Base-by-base conservation (phyloP, 2,329 filamentous ascomycete species). In the Fusarium nelsonii region DNA sequence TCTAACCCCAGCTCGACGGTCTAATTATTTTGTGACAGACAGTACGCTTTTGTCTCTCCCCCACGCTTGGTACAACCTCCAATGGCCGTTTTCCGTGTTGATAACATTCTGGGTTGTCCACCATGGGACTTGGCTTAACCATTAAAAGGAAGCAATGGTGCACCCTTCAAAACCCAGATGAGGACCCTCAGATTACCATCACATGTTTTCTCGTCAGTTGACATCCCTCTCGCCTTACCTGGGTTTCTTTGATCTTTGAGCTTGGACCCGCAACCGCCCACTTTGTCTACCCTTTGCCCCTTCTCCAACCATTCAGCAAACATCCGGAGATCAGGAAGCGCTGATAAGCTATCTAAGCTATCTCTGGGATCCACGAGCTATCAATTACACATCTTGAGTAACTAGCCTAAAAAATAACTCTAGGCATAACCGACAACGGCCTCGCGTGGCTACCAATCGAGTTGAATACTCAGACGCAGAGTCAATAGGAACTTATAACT, bases 331-430 rank as follows among this genome's bases (percentile, higher is more conserved):
- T 71, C 37, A 55, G 52, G 36, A 55, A 55, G 43, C 48, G 37
- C 69, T 73, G 73, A 74, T 74, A 74, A 74, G 73, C 71, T 73
- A 73, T 73, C 73, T 74, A 74, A 74, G 72, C 72, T 73, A 73
- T 73, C 73, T 74, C 41, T 56, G 32, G 28, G 58, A 58, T 65
- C 60, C 63, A 72, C 30, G 51, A 65, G 49, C 58, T 71, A 65
- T 71, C 69, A 68, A 49, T 55, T 46, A 53, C 52, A 46, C 67
- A 58, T 51, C 39, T 57, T 71, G 60, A 45, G 58, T 64, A 55
- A 61, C 57, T 71, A 69, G 58, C 69, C 55, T 54, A 58, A 65
- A 62, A 65, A 64, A 64, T 8, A 60, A 56, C 50, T 66, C 51
- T 48, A 64, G 51, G 34, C 59, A 46, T 52, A 69, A 69, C 65